These are phyloP conservation scores for Lactarius vividus DNA, from an alignment of 768 basidiomycete genomes.

Conservation along the genomic window DNA sequence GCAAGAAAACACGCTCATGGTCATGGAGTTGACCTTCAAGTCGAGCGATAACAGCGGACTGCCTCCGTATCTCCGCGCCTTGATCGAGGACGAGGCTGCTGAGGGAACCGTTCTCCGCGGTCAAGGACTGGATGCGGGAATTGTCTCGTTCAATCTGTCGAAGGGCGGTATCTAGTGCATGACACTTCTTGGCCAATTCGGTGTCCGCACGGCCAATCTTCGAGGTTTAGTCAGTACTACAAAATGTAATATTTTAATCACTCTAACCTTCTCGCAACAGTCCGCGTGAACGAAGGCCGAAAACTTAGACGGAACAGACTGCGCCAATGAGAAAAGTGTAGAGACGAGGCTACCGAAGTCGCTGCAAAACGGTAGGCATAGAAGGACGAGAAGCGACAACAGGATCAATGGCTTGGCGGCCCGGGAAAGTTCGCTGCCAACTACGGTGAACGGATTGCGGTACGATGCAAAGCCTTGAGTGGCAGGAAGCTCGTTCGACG, in stretches of 20 bases:
- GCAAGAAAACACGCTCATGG: neutral
- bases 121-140: constrained; percentile 6
- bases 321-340: neutral
- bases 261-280: neutral
- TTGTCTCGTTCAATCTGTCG: neutral
- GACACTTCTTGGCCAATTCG: constrained; percentile 4
- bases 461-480: neutral
- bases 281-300: neutral
- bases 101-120: constrained; percentile 5
- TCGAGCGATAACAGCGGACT: neutral
- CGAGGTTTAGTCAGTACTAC: neutral
- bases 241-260: neutral
- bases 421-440: neutral
- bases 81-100: neutral
- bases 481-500: neutral
- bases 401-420: neutral
- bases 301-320: neutral
- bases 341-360: neutral
- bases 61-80: neutral
- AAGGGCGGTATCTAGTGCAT: constrained; percentile 7
- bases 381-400: constrained; percentile 3
- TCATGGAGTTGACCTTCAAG: constrained; percentile 7
- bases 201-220: neutral
- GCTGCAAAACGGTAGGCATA: neutral
- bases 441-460: neutral